These are phyloP conservation scores for Marsdenia floribunda DNA, from an alignment of 257 asterid genomes.

Conservation along the genomic window DNA sequence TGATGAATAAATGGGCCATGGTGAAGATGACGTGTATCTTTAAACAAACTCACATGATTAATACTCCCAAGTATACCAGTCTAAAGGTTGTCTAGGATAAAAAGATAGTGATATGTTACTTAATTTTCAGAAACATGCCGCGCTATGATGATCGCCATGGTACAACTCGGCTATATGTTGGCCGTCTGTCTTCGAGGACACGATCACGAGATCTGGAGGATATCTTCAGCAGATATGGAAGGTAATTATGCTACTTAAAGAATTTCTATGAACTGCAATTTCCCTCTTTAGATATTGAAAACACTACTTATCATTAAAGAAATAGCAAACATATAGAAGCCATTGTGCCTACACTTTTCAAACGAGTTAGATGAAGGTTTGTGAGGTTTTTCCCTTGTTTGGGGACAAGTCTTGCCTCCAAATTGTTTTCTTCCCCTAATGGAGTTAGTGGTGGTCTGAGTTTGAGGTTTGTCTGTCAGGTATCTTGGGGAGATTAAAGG, in stretches of 20 bases:
- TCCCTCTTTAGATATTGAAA: background rate
- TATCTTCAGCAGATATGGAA: slow-evolving; percentile 51
- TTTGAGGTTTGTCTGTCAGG: slow-evolving; percentile 15
- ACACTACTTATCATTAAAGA: background rate
- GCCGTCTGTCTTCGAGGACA: slow-evolving; percentile 51
- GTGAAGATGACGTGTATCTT: too few species aligned
- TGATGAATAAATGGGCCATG: too few species aligned
- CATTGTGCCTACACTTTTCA: background rate
- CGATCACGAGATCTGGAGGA: slow-evolving; percentile 58
- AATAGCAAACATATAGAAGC: background rate
- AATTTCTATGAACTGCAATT: background rate
- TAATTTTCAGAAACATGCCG: slow-evolving; percentile 40
- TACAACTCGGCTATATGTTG: slow-evolving; percentile 50
- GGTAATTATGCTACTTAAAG: slow-evolving; percentile 26
- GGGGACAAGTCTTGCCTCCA: slow-evolving; percentile 1
- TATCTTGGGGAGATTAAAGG: slow-evolving; percentile 15
- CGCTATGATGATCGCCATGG: slow-evolving; percentile 53
- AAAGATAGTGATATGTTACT: background rate
- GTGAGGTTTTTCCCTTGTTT: background rate
- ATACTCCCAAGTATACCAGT: too few species aligned
- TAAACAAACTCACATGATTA: too few species aligned
- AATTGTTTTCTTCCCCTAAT: background rate
- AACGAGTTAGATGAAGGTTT: background rate
- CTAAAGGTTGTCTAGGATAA: background rate
- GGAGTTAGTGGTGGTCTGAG: slow-evolving; percentile 6